Percentiles rank a stretch among this genome's conserved stretches.
These are phyloP conservation scores for Myriangium duriaei DNA, from an alignment of 2,329 filamentous ascomycete species.

Conservation along the genomic window DNA sequence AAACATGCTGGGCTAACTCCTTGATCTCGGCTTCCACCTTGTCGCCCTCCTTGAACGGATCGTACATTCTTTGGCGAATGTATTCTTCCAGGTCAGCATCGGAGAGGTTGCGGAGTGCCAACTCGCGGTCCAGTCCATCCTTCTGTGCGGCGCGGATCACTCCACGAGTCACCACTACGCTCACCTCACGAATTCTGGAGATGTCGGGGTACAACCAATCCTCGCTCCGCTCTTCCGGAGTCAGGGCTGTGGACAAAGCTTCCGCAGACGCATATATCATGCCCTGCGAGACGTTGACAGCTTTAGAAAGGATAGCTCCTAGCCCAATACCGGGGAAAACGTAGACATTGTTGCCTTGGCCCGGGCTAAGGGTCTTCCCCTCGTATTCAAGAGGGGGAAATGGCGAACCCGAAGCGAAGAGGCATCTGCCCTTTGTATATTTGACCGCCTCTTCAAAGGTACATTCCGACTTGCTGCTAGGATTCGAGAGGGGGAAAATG, in stretches of 20 bases:
- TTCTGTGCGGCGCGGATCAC: constrained; percentile 86
- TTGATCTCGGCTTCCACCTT: constrained; percentile 22
- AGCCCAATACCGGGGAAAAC: constrained; percentile 95
- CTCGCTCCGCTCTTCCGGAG: constrained; percentile 65
- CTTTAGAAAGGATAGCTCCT: constrained; percentile 82
- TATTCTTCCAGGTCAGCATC: constrained; percentile 61
- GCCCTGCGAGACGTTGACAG: constrained; percentile 72
- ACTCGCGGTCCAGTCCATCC: constrained; percentile 48
- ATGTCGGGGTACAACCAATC: constrained; percentile 87
- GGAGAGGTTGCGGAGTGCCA: constrained; percentile 50
- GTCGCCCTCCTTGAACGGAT: constrained; percentile 35
- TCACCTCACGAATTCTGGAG: constrained; percentile 82
- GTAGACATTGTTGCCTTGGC: constrained; percentile 72
- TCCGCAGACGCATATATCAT: constrained; percentile 96
- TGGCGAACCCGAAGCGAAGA: constrained; percentile 92
- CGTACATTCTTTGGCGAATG: constrained; percentile 40
- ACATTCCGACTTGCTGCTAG: constrained; percentile 91
- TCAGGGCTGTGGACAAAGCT: constrained; percentile 65
- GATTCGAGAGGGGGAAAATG: constrained; percentile 88
- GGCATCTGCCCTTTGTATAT: constrained; percentile 78
- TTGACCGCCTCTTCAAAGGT: constrained; percentile 87
- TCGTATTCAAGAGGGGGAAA: constrained; percentile 53
- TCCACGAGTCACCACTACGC: constrained; percentile 71
- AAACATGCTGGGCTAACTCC: constrained; percentile 14
- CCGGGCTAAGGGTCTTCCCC: constrained; percentile 36